Percentiles rank a stretch among this genome's conserved stretches.
These are phyloP conservation scores for Xylaria palmicola DNA, from an alignment of 495 filamentous ascomycete genomes.

Conservation along the genomic window DNA sequence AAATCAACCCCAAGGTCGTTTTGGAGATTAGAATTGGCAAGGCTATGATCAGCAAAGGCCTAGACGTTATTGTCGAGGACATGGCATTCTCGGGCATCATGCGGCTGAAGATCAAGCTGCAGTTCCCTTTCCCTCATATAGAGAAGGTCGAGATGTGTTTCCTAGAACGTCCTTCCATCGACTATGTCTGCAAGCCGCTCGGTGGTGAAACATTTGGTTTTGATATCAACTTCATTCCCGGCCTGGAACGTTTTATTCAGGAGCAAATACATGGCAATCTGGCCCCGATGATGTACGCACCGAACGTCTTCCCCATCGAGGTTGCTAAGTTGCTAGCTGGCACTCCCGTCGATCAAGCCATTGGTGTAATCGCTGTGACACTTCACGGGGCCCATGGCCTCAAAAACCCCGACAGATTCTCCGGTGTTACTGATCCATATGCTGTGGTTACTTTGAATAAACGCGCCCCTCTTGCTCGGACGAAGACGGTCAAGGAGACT, in stretches of 20 bases:
- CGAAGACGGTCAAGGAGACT: slow-evolving; percentile 82
- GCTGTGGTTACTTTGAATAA: slow-evolving; percentile 82
- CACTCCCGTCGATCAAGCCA: slow-evolving; percentile 88
- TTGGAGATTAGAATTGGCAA: slow-evolving; percentile 92
- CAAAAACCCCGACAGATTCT: slow-evolving; percentile 92
- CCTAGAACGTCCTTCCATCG: slow-evolving; percentile 68
- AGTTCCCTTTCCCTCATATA: slow-evolving; percentile 92
- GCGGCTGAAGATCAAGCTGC: slow-evolving; percentile 95
- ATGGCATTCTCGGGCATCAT: slow-evolving; percentile 94
- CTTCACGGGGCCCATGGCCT: slow-evolving; percentile 87
- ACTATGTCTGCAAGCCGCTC: slow-evolving; percentile 96
- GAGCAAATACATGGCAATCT: slow-evolving; percentile 93
- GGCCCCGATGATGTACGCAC: slow-evolving; percentile 93
- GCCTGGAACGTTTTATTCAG: slow-evolving; percentile 87
- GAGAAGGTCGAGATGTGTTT: slow-evolving; percentile 91
- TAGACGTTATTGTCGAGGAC: slow-evolving; percentile 97
- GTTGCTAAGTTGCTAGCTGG: slow-evolving; percentile 99
- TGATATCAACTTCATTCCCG: slow-evolving; percentile 98
- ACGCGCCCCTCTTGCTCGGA: slow-evolving; percentile 75
- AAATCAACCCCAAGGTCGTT: slow-evolving; percentile 94
- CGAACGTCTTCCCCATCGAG: slow-evolving; percentile 97
- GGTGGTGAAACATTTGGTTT: slow-evolving; percentile 94
- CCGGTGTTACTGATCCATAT: slow-evolving; percentile 93
- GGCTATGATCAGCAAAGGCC: slow-evolving; percentile 89
- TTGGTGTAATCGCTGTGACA: slow-evolving; percentile 89